A percentile compares a stretch with the other conserved stretches of the same genome.
These are phyloP conservation scores for Globisporangium camurandrum DNA, from an alignment of 352 stramenopile species.

Conservation along the genomic window DNA sequence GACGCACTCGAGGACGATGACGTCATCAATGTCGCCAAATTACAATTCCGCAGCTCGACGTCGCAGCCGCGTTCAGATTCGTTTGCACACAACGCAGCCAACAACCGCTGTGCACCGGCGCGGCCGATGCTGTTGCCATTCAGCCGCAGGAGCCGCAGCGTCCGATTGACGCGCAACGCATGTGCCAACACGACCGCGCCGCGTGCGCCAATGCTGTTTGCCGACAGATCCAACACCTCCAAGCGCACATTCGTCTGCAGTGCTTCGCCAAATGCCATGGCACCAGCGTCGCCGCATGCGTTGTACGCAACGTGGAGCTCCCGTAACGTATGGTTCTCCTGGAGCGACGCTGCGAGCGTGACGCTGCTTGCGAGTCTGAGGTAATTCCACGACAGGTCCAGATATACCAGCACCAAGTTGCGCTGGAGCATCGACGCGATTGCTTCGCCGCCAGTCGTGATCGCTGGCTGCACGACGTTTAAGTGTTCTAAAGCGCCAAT, in stretches of 20 bases:
- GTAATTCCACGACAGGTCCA: conserved; percentile 89
- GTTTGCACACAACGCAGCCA: conserved; percentile 61
- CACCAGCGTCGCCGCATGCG: conserved; percentile 55
- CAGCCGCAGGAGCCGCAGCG: conserved; percentile 54
- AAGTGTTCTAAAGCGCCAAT: conserved; percentile 85
- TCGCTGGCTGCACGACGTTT: conserved; percentile 83
- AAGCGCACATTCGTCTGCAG: conserved; percentile 55
- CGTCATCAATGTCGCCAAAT: conserved; percentile 29
- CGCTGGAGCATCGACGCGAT: conserved; percentile 82
- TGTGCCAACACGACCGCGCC: conserved; percentile 65
- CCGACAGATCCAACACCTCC: conserved; percentile 59
- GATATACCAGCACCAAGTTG: conserved; percentile 65
- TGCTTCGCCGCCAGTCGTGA: conserved; percentile 81
- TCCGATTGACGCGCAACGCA: conserved; percentile 46
- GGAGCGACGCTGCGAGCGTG: conserved; percentile 50
- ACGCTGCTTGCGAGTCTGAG: conserved; percentile 73
- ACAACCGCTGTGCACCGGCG: conserved; percentile 59
- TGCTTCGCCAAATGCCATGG: conserved; percentile 71
- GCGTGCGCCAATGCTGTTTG: conserved; percentile 73
- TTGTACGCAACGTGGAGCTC: conserved; percentile 78
- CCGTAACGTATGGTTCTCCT: conserved; percentile 53
- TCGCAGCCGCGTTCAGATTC: conserved; percentile 38
- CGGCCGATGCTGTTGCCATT: conserved; percentile 71
- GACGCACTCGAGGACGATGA: background rate
- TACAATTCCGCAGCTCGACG: conserved; percentile 56